These are phyloP conservation scores for Parietaria judaica DNA, from an alignment of 306 rosid species.

Conservation along the genomic window DNA sequence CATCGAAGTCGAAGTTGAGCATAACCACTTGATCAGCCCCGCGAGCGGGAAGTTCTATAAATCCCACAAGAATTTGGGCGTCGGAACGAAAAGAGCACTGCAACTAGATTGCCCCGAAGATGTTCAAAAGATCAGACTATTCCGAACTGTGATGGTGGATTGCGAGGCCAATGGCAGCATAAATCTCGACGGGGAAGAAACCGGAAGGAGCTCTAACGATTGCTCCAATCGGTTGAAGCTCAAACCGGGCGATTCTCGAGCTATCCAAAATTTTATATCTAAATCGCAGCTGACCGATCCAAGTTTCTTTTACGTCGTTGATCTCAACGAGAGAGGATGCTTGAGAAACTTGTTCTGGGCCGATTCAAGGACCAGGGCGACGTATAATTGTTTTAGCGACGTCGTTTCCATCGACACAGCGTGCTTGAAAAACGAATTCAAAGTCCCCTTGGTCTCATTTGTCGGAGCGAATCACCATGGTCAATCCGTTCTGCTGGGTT, in stretches of 20 bases:
- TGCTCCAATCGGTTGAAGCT: slow-evolving; percentile 46
- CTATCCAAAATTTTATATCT: slow-evolving; percentile 40
- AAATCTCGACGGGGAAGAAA: slow-evolving; percentile 34
- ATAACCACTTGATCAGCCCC: slow-evolving; percentile 68
- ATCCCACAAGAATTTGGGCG: slow-evolving; percentile 48
- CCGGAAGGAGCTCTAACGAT: slow-evolving; percentile 17
- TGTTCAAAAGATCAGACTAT: slow-evolving; percentile 43
- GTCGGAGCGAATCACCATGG: slow-evolving; percentile 63
- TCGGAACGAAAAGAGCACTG: slow-evolving; percentile 48
- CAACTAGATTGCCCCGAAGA: slow-evolving; percentile 46
- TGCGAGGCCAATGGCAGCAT: slow-evolving; percentile 28
- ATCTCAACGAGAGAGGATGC: slow-evolving; percentile 60
- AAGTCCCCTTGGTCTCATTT: slow-evolving; percentile 59
- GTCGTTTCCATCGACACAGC: slow-evolving; percentile 45
- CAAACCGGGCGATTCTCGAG: slow-evolving; percentile 48
- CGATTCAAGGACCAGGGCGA: slow-evolving; percentile 40
- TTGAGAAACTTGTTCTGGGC: slow-evolving; percentile 72
- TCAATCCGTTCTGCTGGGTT: slow-evolving; percentile 56
- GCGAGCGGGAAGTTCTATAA: slow-evolving; percentile 51
- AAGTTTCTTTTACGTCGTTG: slow-evolving; percentile 53
- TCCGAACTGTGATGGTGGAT: slow-evolving; percentile 46
- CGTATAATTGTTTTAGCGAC: slow-evolving; percentile 49
- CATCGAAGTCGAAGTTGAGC: slow-evolving; percentile 72
- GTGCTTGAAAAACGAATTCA: slow-evolving; percentile 38
- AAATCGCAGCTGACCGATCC: slow-evolving; percentile 44